These are phyloP conservation scores for Phytophthora europaea DNA, from an alignment of 352 stramenopile genomes.

Conservation along the genomic window DNA sequence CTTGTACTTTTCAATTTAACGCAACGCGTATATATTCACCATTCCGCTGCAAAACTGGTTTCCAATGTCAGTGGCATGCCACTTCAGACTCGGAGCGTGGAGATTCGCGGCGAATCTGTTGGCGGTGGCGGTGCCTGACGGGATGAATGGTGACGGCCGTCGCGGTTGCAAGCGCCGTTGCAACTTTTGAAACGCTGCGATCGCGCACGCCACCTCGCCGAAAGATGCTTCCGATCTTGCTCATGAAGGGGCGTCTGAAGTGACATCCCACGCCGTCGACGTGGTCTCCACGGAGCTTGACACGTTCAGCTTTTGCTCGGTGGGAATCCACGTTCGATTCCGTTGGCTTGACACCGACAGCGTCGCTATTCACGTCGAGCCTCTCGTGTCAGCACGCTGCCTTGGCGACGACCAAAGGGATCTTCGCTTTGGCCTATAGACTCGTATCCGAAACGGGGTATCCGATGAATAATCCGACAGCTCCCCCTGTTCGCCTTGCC, in stretches of 20 bases:
- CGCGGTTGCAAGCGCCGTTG: not conserved
- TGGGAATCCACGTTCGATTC: constrained; percentile 1
- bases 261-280: constrained; percentile 12
- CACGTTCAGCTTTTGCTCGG: constrained; percentile 9
- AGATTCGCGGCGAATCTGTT: constrained; percentile 26
- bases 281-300: not conserved
- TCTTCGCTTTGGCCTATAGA: not conserved
- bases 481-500: not conserved
- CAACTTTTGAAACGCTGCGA: constrained; percentile 21
- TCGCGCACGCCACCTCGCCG: constrained; percentile 7
- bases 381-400: not conserved
- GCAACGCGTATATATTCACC: not conserved
- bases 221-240: constrained; percentile 3
- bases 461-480: not conserved
- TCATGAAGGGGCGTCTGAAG: constrained; percentile 18
- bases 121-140: not conserved
- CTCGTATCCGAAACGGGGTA: not conserved
- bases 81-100: not conserved
- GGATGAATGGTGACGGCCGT: not conserved
- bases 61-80: not conserved
- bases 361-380: constrained; percentile 14
- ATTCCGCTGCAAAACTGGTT: not conserved
- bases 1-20: constrained; percentile 23
- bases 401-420: not conserved
- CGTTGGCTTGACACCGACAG: constrained; percentile 17